phyloP scores from a whole-genome alignment of 192 early-diverging fungal species.

The Coemansia sp. region DNA sequence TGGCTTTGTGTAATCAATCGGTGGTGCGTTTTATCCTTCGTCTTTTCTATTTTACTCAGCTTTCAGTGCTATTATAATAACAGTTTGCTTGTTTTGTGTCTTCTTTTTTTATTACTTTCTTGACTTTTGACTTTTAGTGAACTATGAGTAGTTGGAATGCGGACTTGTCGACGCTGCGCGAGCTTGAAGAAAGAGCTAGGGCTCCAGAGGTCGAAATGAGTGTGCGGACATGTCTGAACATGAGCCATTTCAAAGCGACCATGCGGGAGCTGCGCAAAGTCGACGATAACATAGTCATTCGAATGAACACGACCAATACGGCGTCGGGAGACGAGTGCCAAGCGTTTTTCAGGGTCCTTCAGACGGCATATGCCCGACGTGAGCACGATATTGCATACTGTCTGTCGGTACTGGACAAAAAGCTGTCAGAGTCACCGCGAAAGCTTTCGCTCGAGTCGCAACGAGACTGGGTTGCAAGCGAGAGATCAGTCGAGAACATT shows the following conservation, averaged over 20 bases:
- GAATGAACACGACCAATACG: constrained; percentile 72
- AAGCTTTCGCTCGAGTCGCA: constrained; percentile 40
- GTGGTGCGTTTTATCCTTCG: background rate
- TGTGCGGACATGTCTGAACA: constrained; percentile 58
- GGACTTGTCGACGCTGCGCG: constrained; percentile 26
- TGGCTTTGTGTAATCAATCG: constrained; percentile 67
- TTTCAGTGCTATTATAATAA: background rate
- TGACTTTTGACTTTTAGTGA: background rate
- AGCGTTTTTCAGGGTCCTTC: constrained; percentile 63
- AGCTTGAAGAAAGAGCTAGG: constrained; percentile 27
- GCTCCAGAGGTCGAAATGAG: constrained; percentile 29
- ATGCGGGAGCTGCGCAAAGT: constrained; percentile 69
- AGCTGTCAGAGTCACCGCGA: constrained; percentile 10
- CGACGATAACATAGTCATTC: constrained; percentile 80
- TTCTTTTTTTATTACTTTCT: background rate
- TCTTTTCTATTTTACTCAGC: background rate
- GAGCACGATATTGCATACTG: constrained; percentile 67
- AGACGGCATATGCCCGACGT: constrained; percentile 62
- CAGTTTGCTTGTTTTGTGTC: background rate
- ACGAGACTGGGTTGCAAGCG: constrained; percentile 66
- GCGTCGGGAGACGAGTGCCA: constrained; percentile 59
- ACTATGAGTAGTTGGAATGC: constrained; percentile 3
- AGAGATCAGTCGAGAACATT: constrained; percentile 69
- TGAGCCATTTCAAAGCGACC: constrained; percentile 54
- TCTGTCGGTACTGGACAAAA: constrained; percentile 55